phyloP scores from a whole-genome alignment of 2,329 filamentous ascomycete genomes.

The Parafenestella ontariensis region DNA sequence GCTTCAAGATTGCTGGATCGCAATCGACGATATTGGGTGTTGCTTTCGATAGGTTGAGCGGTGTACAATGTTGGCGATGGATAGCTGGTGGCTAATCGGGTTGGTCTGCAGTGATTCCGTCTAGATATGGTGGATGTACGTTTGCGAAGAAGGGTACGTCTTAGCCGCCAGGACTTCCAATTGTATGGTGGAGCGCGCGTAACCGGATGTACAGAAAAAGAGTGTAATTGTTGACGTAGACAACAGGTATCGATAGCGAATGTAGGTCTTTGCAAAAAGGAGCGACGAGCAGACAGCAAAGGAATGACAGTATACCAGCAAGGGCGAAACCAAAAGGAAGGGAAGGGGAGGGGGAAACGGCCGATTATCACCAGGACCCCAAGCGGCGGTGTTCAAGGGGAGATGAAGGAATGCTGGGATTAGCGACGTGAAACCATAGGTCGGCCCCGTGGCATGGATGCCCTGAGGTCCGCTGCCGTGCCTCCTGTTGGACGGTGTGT shows the following conservation, averaged over 20 bases:
- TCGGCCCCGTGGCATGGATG: conserved; percentile 26
- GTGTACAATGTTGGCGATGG: not conserved
- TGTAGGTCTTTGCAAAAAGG: conserved; percentile 30
- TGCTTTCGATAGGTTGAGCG: no score
- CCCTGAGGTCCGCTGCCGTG: conserved; percentile 7
- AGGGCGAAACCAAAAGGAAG: conserved; percentile 31
- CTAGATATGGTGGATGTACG: conserved; percentile 7
- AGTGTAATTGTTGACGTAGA: conserved; percentile 32
- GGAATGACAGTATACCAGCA: conserved; percentile 36
- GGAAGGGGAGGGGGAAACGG: conserved; percentile 30
- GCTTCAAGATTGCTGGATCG: no score
- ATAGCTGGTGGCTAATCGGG: not conserved
- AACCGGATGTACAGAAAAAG: conserved; percentile 35
- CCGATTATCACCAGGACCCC: conserved; percentile 37
- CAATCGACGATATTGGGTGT: no score
- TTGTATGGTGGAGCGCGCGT: conserved; percentile 15
- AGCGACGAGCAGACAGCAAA: conserved; percentile 33
- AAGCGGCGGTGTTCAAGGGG: conserved; percentile 38
- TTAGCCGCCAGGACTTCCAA: conserved; percentile 39
- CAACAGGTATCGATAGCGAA: conserved; percentile 31
- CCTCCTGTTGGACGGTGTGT: conserved; percentile 27
- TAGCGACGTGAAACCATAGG: conserved; percentile 45
- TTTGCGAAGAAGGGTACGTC: conserved; percentile 12
- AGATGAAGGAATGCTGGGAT: conserved; percentile 50
- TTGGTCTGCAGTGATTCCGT: conserved; percentile 6